Base-by-base conservation (phyloP, 2,329 filamentous ascomycete species). In the Fonsecaea multimorphosa region DNA sequence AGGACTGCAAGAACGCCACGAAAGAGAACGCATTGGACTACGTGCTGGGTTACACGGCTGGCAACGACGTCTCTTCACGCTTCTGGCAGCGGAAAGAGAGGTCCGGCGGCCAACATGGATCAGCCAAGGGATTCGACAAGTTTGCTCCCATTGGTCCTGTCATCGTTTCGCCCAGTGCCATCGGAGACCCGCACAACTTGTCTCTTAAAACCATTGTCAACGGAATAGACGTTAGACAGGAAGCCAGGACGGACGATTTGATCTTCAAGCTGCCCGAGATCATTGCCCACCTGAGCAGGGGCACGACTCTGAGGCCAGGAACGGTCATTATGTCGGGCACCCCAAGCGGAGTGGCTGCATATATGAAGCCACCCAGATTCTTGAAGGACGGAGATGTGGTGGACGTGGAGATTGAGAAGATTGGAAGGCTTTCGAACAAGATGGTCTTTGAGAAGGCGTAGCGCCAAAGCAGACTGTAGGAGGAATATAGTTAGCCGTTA, bases 61-160 rank as follows among this genome's bases (percentile, higher is more conserved):
- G 90, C 61, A 91, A 94, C 76, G 91, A 94, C 75, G 85, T 94
- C n/a, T 91, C 88, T 11, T 55, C 62, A 14, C 86, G 91, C 49
- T 89, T 91, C 70, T 93, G 89, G 88, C 89, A 92, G 77, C 77
- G 91, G 67, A 84, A 82, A 49, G 89, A 88, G 19, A 87, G 87
- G 16, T 84, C 88, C 1, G 64, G 68, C 16, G 51, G 52, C 74
- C 89, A 91, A 77, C 91, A 89, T 89, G 85, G 72, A 38, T 77
- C 74, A 52, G 71, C 73, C 24, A 80, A 87, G 69, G 82, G 84
- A 0, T 87, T 87, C 61, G 84, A 87, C 68, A 84, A 80, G 0
- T 87, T 79, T 69, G 82, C 83, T 0, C 86, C 85, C 0, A 64
- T 87, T 0, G 85, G 85, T 0, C 85, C 84, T 0, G 76, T 76